Base-by-base conservation (phyloP, 2,329 filamentous ascomycete species). In the Passalora sequoiae region DNA sequence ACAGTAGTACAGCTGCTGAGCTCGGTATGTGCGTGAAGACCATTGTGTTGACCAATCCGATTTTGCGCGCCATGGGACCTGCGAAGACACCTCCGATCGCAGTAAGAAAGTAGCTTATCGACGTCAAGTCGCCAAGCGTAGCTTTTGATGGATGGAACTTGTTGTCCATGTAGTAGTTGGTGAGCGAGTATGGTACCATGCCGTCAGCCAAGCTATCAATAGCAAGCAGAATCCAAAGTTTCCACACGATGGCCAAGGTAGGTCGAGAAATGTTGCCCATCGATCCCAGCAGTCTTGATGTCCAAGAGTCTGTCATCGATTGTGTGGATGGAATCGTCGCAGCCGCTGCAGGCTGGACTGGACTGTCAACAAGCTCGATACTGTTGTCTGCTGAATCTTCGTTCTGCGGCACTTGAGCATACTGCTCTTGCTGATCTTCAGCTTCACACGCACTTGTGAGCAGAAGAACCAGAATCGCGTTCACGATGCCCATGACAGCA, bases 181-280 rank as follows among this genome's bases (percentile, higher is more conserved):
- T 73, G 22, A 68, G 54, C 7, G 65, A 64, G 54, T 64, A 66
- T 12, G 64, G 77, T 3, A 80, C 81, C 60, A 89, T 74, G 2
- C 85, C 84, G 15, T 62, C 60, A 1, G 82, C 83, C 44, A 88
- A 76, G 0, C 80, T 76, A 60, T 89, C 84, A 4, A 88, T 57
- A 1, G 74, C 75, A 54, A 88, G 83, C 1, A 91, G 67, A 6
- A 83, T 63, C 57, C 80, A 84, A 0, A 91, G 69, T 38, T 79
- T 77, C 39, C 76, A 60, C 4, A 85, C 68, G 21, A 81, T 70
- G 0, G 66, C 56, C 5, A 73, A 66, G 25, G 74, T 80, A n/a
- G 76, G 67, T 2, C 62, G 64, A 4, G 77, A 79, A 15, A 88
- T 78, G 2, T 74, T 66, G 1, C 78, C 74, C n/a, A 78, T 59